Conservation (phyloP, 345 rosid species). For the Aethionema arabicum region DNA sequence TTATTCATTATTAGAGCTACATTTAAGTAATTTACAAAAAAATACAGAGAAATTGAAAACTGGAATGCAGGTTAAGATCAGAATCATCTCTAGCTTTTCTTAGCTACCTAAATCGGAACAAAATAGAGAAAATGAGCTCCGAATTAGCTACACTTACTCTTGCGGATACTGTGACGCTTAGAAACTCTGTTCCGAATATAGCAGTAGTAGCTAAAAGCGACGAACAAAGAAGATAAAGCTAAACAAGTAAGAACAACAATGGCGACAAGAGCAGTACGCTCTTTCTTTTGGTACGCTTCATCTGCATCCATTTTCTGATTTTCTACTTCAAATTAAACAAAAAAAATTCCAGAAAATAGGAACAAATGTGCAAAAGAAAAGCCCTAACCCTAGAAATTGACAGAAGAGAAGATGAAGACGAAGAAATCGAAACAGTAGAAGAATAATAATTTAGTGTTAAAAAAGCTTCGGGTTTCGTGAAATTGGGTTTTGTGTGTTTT, state of each 20-base stretch:
- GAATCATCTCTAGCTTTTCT: neutral
- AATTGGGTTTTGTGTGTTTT: slow-evolving; percentile 15
- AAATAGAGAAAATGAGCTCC: neutral
- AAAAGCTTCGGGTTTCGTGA: slow-evolving; percentile 23
- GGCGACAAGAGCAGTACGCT: slow-evolving; percentile 59
- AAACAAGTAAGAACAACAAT: slow-evolving; percentile 83
- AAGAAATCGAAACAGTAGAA: slow-evolving; percentile 9
- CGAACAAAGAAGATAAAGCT: slow-evolving; percentile 65
- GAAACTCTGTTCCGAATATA: slow-evolving; percentile 82
- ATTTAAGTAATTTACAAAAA: neutral
- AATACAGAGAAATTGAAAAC: neutral
- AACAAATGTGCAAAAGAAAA: slow-evolving; percentile 16
- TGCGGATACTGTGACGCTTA: slow-evolving; percentile 47
- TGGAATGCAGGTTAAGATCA: slow-evolving; percentile 15
- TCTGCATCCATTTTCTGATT: slow-evolving; percentile 41
- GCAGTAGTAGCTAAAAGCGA: slow-evolving; percentile 93
- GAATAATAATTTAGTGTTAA: slow-evolving; percentile 19
- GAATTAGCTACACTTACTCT: slow-evolving; percentile 38
- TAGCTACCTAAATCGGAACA: slow-evolving; percentile 1
- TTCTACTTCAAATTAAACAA: neutral
- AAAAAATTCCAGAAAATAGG: slow-evolving; percentile 25
- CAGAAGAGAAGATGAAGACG: slow-evolving; percentile 11
- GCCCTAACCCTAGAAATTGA: slow-evolving; percentile 42
- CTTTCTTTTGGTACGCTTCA: slow-evolving; percentile 52
- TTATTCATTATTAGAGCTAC: neutral